Evolutionary conservation across 805 yeast genomes (phyloP).

Genomic region (Lipomyces mesembrius): DNA sequence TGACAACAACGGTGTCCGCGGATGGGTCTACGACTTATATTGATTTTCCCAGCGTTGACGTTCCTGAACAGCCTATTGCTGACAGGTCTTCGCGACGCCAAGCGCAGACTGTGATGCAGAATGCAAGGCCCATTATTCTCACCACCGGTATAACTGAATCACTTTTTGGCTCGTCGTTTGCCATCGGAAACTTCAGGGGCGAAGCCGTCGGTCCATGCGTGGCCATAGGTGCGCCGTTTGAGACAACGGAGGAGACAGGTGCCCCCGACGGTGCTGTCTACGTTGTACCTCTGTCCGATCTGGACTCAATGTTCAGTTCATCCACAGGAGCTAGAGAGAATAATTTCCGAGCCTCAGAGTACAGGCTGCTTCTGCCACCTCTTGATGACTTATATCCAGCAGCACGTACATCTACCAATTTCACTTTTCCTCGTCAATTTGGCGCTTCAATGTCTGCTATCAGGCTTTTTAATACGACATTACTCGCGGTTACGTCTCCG

Average conservation of each 20-base stretch:
- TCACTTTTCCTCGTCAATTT: slow-evolving; percentile 47
- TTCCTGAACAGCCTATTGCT: slow-evolving; percentile 3
- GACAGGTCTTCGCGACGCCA: neutral
- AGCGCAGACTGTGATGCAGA: neutral
- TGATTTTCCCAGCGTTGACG: slow-evolving; percentile 16
- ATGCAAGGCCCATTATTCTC: slow-evolving; percentile 12
- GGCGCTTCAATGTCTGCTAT: slow-evolving; percentile 51
- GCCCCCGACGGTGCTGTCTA: slow-evolving; percentile 31
- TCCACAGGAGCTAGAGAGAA: neutral
- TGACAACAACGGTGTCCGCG: slow-evolving; percentile 4
- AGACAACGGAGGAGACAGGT: slow-evolving; percentile 38
- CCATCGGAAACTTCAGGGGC: slow-evolving; percentile 51
- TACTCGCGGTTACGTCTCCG: slow-evolving; percentile 57
- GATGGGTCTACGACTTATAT: slow-evolving; percentile 20
- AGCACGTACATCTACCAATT: slow-evolving; percentile 8
- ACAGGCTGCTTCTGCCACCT: slow-evolving; percentile 18
- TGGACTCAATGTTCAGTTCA: slow-evolving; percentile 22
- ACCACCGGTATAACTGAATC: slow-evolving; percentile 42
- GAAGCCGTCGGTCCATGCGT: slow-evolving; percentile 47
- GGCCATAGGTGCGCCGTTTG: slow-evolving; percentile 59
- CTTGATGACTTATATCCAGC: neutral
- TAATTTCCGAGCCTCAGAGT: slow-evolving; percentile 1
- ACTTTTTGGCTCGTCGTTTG: slow-evolving; percentile 55
- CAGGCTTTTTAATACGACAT: slow-evolving; percentile 43
- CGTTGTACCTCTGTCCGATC: slow-evolving; percentile 32